Conservation (phyloP, 768 basidiomycete species). For the Hericium coralloides region DNA sequence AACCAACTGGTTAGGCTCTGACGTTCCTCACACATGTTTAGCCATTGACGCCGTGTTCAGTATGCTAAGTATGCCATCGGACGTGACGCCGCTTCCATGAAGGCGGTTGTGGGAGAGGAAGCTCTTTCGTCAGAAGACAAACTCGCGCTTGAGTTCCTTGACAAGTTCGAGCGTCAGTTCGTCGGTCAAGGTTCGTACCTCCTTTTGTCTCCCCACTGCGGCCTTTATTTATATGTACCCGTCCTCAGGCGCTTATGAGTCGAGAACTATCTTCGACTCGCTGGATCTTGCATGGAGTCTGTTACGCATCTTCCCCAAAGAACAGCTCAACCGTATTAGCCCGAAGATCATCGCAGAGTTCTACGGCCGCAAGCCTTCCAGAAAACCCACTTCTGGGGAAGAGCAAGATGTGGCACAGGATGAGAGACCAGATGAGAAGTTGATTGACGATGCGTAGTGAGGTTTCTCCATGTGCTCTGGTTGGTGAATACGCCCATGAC, state of each 20-base stretch:
- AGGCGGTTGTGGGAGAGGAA: constrained; percentile 98
- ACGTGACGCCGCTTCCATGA: constrained; percentile 96
- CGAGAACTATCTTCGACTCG: constrained; percentile 93
- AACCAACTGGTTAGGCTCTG: constrained; percentile 78
- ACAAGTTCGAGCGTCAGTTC: constrained; percentile 96
- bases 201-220: background rate
- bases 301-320: constrained; percentile 97
- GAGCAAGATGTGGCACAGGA: constrained; percentile 28
- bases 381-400: constrained; percentile 47
- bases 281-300: constrained; percentile 96
- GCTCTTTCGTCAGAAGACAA: constrained; percentile 93
- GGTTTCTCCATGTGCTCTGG: too few relatives aligned
- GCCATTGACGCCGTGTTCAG: constrained; percentile 29
- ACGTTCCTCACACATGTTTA: constrained; percentile 7
- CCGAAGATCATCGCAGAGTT: constrained; percentile 94
- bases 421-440: constrained; percentile 38
- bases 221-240: background rate
- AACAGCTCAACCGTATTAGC: constrained; percentile 95
- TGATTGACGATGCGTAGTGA: constrained; percentile 43
- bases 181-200: constrained; percentile 78
- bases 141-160: constrained; percentile 92
- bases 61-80: constrained; percentile 99
- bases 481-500: too few relatives aligned
- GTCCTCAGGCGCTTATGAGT: constrained; percentile 77
- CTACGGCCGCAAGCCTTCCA: constrained; percentile 76